Conservation (phyloP, 345 rosid genomes). For the Nasturtium officinale region DNA sequence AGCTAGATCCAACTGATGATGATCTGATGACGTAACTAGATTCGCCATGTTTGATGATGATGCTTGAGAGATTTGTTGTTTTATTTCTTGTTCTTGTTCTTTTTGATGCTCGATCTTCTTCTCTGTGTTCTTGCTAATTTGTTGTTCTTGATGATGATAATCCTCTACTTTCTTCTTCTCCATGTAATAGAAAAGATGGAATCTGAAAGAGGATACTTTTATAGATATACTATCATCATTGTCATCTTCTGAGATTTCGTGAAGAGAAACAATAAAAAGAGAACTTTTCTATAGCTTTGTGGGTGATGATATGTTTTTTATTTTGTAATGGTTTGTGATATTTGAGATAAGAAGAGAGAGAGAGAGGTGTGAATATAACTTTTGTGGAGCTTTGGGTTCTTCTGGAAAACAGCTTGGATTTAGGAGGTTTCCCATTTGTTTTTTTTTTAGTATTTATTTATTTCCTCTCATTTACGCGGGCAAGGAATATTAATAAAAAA, state of each 20-base stretch:
- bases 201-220: slow-evolving; percentile 33
- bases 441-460: not conserved
- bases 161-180: slow-evolving; percentile 25
- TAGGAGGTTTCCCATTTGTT: slow-evolving; percentile 59
- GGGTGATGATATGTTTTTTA: slow-evolving; percentile 29
- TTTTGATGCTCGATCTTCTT: slow-evolving; percentile 32
- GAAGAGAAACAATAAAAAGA: slow-evolving; percentile 19
- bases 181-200: slow-evolving; percentile 29
- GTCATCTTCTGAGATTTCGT: slow-evolving; percentile 35
- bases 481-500: slow-evolving; percentile 6
- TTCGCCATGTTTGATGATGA: slow-evolving; percentile 49
- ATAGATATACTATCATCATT: slow-evolving; percentile 33
- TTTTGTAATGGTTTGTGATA: slow-evolving; percentile 34
- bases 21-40: slow-evolving; percentile 43
- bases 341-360: slow-evolving; percentile 35
- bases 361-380: slow-evolving; percentile 57
- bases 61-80: slow-evolving; percentile 26
- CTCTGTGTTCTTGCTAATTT: slow-evolving; percentile 26
- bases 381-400: slow-evolving; percentile 42
- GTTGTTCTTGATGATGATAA: slow-evolving; percentile 23
- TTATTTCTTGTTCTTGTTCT: not conserved
- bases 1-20: slow-evolving; percentile 52
- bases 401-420: slow-evolving; percentile 70
- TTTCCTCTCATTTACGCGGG: slow-evolving; percentile 40
- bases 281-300: slow-evolving; percentile 41